phyloP scores from a whole-genome alignment of 805 yeast genomes.

The Priceomyces haplophilus region DNA sequence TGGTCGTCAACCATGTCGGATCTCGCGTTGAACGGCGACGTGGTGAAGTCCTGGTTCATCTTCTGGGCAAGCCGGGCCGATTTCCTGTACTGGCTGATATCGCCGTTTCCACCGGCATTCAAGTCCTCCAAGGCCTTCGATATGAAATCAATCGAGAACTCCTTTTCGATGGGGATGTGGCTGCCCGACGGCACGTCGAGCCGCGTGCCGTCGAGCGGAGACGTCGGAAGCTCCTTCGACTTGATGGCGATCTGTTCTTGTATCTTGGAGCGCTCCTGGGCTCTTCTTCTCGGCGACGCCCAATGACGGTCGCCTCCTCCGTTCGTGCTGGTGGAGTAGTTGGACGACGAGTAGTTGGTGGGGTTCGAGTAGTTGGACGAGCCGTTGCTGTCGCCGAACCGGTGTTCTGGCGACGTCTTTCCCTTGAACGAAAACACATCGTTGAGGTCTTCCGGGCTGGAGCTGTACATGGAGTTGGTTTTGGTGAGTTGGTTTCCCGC shows the following conservation, averaged over 20 bases:
- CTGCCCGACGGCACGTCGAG: conserved; percentile 5
- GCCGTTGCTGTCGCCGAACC: conserved; percentile 15
- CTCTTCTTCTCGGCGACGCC: conserved; percentile 42
- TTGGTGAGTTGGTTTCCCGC: neutral
- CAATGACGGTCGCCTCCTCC: conserved; percentile 32
- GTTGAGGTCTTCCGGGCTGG: conserved; percentile 13
- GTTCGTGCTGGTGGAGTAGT: conserved; percentile 15
- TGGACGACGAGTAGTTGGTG: conserved; percentile 27
- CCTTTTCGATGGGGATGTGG: conserved; percentile 37
- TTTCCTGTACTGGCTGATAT: conserved; percentile 36
- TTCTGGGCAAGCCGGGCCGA: conserved; percentile 28
- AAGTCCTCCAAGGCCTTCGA: conserved; percentile 46
- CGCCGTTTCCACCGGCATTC: conserved; percentile 45
- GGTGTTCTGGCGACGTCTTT: conserved; percentile 2
- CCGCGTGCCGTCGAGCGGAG: conserved; percentile 5
- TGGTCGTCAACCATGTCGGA: conserved; percentile 36
- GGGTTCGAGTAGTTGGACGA: conserved; percentile 38
- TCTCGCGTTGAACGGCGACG: neutral
- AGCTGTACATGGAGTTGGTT: conserved; percentile 7
- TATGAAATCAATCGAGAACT: conserved; percentile 44
- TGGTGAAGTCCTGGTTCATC: conserved; percentile 12
- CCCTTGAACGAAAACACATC: conserved; percentile 17
- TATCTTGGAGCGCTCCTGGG: conserved; percentile 29
- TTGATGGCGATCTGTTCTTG: conserved; percentile 39
- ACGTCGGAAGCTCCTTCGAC: conserved; percentile 27